Percentiles rank a stretch among this genome's conserved stretches.
phyloP scores from a whole-genome alignment of 805 yeast species.

The Clavispora fructus region DNA sequence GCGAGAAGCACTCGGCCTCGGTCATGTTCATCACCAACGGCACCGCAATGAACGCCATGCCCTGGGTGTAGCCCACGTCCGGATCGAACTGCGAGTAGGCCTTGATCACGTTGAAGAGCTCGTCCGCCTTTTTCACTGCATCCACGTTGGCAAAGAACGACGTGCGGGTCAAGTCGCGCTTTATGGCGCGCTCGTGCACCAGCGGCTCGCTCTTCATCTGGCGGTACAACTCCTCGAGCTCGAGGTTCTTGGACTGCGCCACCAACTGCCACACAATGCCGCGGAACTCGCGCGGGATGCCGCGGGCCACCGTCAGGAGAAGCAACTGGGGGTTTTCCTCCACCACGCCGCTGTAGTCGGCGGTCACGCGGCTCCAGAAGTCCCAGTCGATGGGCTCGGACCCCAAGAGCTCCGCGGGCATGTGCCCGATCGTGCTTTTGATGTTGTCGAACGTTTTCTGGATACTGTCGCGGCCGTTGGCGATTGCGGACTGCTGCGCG shows the following conservation, averaged over 20 bases:
- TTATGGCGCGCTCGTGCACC: slow-evolving; percentile 69
- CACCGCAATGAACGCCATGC: slow-evolving; percentile 90
- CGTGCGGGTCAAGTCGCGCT: slow-evolving; percentile 80
- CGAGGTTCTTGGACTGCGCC: slow-evolving; percentile 67
- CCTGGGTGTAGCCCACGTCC: slow-evolving; percentile 97
- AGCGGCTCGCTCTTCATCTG: slow-evolving; percentile 46
- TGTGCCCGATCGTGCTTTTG: slow-evolving; percentile 40
- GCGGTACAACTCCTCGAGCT: slow-evolving; percentile 54
- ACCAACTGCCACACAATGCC: slow-evolving; percentile 93
- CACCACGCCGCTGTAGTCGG: slow-evolving; percentile 68
- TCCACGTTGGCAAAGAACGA: slow-evolving; percentile 63
- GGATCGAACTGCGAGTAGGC: slow-evolving; percentile 82
- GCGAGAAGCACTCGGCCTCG: slow-evolving; percentile 80
- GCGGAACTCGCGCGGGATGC: slow-evolving; percentile 80
- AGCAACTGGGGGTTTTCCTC: slow-evolving; percentile 55
- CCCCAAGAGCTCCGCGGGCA: slow-evolving; percentile 13
- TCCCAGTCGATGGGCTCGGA: slow-evolving; percentile 59
- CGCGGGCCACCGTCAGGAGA: slow-evolving; percentile 53
- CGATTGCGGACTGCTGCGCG: slow-evolving; percentile 43
- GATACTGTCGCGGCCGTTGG: slow-evolving; percentile 34
- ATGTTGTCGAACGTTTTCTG: slow-evolving; percentile 43
- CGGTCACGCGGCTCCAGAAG: slow-evolving; percentile 80
- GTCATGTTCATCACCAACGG: slow-evolving; percentile 78
- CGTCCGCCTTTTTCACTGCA: slow-evolving; percentile 52
- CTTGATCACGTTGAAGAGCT: slow-evolving; percentile 69